Evolutionary conservation across 139 green algal genomes (phyloP).

Genomic region (Picochlorum costavermella): DNA sequence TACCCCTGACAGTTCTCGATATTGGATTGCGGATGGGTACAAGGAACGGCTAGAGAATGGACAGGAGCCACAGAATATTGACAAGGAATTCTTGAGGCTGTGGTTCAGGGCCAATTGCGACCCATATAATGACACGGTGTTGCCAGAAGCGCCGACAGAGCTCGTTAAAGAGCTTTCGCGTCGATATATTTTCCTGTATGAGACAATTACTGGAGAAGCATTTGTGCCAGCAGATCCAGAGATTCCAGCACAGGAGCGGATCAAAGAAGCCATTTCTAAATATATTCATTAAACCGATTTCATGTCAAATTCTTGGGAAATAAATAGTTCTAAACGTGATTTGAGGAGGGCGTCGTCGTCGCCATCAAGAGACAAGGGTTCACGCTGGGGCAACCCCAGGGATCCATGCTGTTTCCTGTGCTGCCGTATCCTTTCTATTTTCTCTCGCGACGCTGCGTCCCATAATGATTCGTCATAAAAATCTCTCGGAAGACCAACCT

Average conservation of each 20-base stretch:
- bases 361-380: not conserved
- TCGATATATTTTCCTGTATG: slow-evolving; percentile 90
- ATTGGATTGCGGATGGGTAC: slow-evolving; percentile 89
- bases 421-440: not conserved
- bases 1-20: slow-evolving; percentile 88
- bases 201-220: slow-evolving; percentile 82
- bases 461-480: slow-evolving; percentile 11
- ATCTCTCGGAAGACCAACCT: slow-evolving; percentile 34
- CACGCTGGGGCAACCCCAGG: not conserved
- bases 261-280: slow-evolving; percentile 4
- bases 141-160: slow-evolving; percentile 78
- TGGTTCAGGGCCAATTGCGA: slow-evolving; percentile 94
- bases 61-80: slow-evolving; percentile 91
- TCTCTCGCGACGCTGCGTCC: not conserved
- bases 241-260: slow-evolving; percentile 17
- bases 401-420: not conserved
- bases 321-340: no score
- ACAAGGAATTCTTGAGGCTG: slow-evolving; percentile 98
- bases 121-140: slow-evolving; percentile 88
- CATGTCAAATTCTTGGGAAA: no score
- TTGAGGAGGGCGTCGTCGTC: no score
- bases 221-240: slow-evolving; percentile 51
- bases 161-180: slow-evolving; percentile 82
- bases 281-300: not conserved
- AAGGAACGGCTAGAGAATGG: slow-evolving; percentile 58